A percentile compares a stretch with the other conserved stretches of the same genome.
phyloP scores from a whole-genome alignment of 140 eudicot species.

The Cichorium intybus region DNA sequence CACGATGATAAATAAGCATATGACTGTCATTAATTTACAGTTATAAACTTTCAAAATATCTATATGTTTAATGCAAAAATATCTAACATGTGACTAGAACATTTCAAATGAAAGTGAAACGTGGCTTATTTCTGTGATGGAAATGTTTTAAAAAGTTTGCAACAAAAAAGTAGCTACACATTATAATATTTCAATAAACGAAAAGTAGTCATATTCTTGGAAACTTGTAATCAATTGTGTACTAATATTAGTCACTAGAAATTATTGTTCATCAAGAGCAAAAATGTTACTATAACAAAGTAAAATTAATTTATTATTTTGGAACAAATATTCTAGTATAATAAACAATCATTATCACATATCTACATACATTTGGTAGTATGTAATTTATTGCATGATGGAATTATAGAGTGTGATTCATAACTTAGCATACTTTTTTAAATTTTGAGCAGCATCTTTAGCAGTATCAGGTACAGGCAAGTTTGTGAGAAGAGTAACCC shows the following conservation, averaged over 20 bases:
- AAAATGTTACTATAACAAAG: too few relatives aligned
- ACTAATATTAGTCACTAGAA: background rate
- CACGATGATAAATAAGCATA: too few relatives aligned
- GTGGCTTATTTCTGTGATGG: background rate
- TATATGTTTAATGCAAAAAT: background rate
- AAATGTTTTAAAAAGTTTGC: background rate
- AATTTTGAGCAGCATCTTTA: constrained; percentile 48
- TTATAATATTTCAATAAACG: background rate
- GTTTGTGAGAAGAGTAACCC: constrained; percentile 72
- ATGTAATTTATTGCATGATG: background rate
- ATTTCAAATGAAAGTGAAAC: background rate
- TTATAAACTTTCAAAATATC: too few relatives aligned
- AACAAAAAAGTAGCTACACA: background rate
- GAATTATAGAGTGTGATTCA: constrained; percentile 9
- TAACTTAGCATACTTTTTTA: constrained; percentile 60
- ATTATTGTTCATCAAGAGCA: too few relatives aligned
- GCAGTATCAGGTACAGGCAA: constrained; percentile 72
- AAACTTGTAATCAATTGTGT: background rate
- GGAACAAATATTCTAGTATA: too few relatives aligned
- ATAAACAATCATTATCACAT: background rate
- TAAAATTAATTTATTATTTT: background rate
- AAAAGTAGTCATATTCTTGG: background rate
- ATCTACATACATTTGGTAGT: constrained; percentile 1
- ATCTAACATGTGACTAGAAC: background rate
- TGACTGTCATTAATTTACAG: too few relatives aligned